Conservation (phyloP, 768 basidiomycete species). For the Plicaturopsis crispa region DNA sequence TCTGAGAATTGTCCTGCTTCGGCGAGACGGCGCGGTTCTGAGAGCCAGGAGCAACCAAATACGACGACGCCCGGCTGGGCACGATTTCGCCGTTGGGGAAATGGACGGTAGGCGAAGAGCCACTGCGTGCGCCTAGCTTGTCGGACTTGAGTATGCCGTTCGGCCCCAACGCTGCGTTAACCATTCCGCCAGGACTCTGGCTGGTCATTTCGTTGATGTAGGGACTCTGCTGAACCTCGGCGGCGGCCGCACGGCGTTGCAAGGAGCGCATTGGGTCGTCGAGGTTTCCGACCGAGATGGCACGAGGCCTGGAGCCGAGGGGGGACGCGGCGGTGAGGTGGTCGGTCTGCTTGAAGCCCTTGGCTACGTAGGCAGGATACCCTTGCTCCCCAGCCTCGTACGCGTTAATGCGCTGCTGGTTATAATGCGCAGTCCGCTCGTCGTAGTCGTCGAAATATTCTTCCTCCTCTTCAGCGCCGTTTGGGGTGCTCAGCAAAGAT, state of each 20-base stretch:
- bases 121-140: conserved; percentile 40
- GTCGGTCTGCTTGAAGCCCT: conserved; percentile 69
- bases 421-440: conserved; percentile 23
- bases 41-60: conserved; percentile 59
- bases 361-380: conserved; percentile 49
- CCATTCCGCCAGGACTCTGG: conserved; percentile 30
- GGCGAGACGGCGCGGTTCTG: conserved; percentile 78
- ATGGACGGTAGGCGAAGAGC: conserved; percentile 47
- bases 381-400: too few species aligned
- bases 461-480: conserved; percentile 64
- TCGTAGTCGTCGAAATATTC: conserved; percentile 57
- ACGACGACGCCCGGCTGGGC: conserved; percentile 48
- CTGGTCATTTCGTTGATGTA: conserved; percentile 52
- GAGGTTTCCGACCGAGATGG: conserved; percentile 83
- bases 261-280: conserved; percentile 71
- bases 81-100: conserved; percentile 52
- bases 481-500: conserved; percentile 57
- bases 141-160: conserved; percentile 56
- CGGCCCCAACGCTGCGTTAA: conserved; percentile 24
- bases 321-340: conserved; percentile 45
- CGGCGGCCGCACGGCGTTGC: conserved; percentile 55
- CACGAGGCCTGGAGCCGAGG: conserved; percentile 55
- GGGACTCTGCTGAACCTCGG: conserved; percentile 41
- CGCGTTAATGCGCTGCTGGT: conserved; percentile 51
- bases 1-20: conserved; percentile 71